A percentile compares a stretch with the other conserved stretches of the same genome.
These are phyloP conservation scores for Chytriomyces sp. DNA, from an alignment of 192 early-diverging fungal species.

Conservation along the genomic window DNA sequence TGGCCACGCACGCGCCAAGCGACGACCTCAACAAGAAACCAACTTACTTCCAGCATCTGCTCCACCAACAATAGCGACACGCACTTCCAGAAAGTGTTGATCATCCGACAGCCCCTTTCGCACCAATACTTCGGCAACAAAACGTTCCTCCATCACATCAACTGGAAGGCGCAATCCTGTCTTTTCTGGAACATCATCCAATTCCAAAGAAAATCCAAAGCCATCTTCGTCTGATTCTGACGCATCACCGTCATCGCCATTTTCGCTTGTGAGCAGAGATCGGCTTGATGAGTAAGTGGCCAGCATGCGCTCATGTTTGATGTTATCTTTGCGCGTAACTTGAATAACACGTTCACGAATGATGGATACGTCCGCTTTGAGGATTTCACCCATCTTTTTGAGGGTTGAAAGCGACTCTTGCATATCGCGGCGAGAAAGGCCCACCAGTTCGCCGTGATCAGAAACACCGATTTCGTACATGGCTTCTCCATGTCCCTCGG, in stretches of 20 bases:
- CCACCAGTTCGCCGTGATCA: constrained; percentile 83
- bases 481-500: constrained; percentile 86
- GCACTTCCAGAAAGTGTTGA: constrained; percentile 76
- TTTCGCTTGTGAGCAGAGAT: neutral
- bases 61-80: constrained; percentile 83
- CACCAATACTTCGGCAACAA: constrained; percentile 80
- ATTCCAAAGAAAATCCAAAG: constrained; percentile 30
- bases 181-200: constrained; percentile 37
- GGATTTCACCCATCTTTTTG: constrained; percentile 63
- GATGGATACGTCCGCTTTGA: constrained; percentile 72
- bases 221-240: constrained; percentile 33
- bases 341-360: constrained; percentile 55
- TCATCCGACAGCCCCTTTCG: constrained; percentile 64
- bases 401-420: constrained; percentile 65
- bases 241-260: constrained; percentile 12
- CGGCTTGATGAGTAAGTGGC: constrained; percentile 14
- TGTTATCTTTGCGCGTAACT: constrained; percentile 24
- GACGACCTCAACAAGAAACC: constrained; percentile 11
- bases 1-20: neutral
- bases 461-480: constrained; percentile 89
- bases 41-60: constrained; percentile 66
- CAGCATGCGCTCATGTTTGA: constrained; percentile 13
- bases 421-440: constrained; percentile 67
- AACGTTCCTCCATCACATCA: constrained; percentile 25
- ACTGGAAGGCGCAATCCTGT: neutral